These are phyloP conservation scores for Aspergillus texensis DNA, from an alignment of 2,329 filamentous ascomycete genomes.

Conservation along the genomic window DNA sequence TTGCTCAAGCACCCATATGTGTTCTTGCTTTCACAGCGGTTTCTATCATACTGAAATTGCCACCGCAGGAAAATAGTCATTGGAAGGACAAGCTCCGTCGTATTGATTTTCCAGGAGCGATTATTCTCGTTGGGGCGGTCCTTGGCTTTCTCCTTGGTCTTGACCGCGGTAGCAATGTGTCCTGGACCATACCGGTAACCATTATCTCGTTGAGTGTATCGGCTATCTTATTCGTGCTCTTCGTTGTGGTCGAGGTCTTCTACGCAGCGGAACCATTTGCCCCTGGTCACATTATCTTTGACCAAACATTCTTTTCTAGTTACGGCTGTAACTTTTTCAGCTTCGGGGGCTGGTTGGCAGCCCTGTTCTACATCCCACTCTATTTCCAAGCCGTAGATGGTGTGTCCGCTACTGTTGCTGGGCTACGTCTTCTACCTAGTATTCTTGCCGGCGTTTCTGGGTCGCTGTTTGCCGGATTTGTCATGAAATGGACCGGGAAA, in stretches of 20 bases:
- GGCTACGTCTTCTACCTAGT: constrained; percentile 67
- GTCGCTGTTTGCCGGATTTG: constrained; percentile 64
- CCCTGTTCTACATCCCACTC: constrained; percentile 73
- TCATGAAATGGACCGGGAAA: constrained; percentile 70
- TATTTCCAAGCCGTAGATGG: constrained; percentile 75
- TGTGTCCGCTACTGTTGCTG: constrained; percentile 64
- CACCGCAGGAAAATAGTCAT: constrained; percentile 59
- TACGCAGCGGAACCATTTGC: constrained; percentile 73
- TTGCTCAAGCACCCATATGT: constrained; percentile 70
- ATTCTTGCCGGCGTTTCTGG: constrained; percentile 65
- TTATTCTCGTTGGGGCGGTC: constrained; percentile 66
- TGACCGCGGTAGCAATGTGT: constrained; percentile 72
- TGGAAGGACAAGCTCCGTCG: constrained; percentile 68
- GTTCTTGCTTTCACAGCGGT: constrained; percentile 67
- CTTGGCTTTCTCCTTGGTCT: constrained; percentile 68
- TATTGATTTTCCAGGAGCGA: constrained; percentile 74
- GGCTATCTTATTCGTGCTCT: constrained; percentile 63
- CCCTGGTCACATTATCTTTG: constrained; percentile 72
- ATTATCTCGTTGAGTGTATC: constrained; percentile 60
- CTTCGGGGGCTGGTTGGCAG: constrained; percentile 61
- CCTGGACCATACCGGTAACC: constrained; percentile 65
- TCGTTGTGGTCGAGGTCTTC: constrained; percentile 69
- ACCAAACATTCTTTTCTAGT: constrained; percentile 65
- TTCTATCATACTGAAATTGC: constrained; percentile 63
- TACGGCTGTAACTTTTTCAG: constrained; percentile 75